Evolutionary conservation across 768 basidiomycete species (phyloP), one percentile per base, ranked within the genome.

Genomic region (Rhodosporidiobolus sp.): DNA sequence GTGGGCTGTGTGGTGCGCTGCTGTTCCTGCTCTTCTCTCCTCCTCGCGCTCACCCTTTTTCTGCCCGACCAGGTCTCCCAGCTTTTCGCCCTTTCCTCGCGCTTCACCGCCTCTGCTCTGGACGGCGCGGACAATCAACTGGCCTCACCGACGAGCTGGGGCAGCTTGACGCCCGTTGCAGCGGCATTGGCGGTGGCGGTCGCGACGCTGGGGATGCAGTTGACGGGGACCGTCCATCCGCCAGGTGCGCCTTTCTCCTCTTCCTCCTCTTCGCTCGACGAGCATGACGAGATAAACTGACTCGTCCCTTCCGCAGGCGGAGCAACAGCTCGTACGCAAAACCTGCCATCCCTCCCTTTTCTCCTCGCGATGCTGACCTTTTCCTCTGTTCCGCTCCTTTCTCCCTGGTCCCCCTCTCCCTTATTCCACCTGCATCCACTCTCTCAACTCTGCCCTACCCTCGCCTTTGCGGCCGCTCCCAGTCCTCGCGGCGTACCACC

Each of bases 171-270:
- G 0, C 69, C 73, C 0, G 65, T 75, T 9, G 52, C 69, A 11
- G 66, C 55, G 5, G 58, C 62, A 6, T n/a, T 75, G 3, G 45
- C 66, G 1, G 73, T 75, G 9, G 55, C 55, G 17, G n/a, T 68
- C 17, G 43, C 66, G 0, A 24, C 64, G 2, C 24, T 65, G 17
- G 58, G 35, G 12, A 75, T 75, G 73, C 73, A 75, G 54, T 2
- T 75, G 24, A 70, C 73, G 10, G 67, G 67, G 16, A 75, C 73
- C 2, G 48, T 75, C 2, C 73, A 75, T 61, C 73, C 73, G 2
- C 73, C 69, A 22, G 69, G 69, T 70, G 26, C 54, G 61, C n/a
- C n/a, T 30, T 12, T 35, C 0, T 26, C 4, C 22, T 4, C 11
- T 43, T n/a, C 1, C 22, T 1, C 3, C n/a, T n/a, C 26, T 3